These are phyloP conservation scores for Trichoderma sp. DNA, from an alignment of 2,329 filamentous ascomycete species.

Conservation along the genomic window DNA sequence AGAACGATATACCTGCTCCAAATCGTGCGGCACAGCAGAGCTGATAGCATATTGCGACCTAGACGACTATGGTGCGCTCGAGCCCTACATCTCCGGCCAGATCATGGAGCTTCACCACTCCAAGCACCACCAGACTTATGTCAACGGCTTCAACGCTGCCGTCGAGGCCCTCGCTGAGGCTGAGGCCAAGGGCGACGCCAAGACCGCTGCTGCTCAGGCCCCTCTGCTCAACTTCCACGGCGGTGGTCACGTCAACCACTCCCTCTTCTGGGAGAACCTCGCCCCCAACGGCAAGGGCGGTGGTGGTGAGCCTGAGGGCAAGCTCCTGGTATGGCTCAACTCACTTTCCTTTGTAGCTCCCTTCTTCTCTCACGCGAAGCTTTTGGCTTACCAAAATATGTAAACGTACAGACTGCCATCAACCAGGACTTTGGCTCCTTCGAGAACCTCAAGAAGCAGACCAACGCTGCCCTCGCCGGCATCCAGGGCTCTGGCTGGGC, in stretches of 20 bases:
- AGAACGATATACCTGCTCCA: neutral
- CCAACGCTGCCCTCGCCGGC: conserved; percentile 65
- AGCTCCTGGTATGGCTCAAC: conserved; percentile 51
- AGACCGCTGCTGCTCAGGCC: conserved; percentile 49
- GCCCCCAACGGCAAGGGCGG: conserved; percentile 62
- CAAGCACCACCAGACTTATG: conserved; percentile 93
- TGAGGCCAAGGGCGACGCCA: conserved; percentile 58
- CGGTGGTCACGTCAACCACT: conserved; percentile 84
- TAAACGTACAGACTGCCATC: conserved; percentile 50
- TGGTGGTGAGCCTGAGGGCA: conserved; percentile 59
- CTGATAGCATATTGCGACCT: neutral
- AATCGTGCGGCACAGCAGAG: neutral
- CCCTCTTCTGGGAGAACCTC: conserved; percentile 82
- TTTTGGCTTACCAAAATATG: neutral
- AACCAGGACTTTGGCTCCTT: conserved; percentile 66
- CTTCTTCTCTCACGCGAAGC: neutral
- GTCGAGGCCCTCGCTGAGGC: conserved; percentile 68
- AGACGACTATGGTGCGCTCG: conserved; percentile 97
- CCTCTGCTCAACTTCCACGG: conserved; percentile 73
- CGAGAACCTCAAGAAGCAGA: conserved; percentile 62
- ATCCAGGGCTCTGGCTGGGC: conserved; percentile 90
- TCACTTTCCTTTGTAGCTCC: neutral
- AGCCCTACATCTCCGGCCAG: conserved; percentile 77
- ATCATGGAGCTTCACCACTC: conserved; percentile 97
- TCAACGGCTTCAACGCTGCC: conserved; percentile 82